Conservation (phyloP, 805 yeast genomes). For the Suhomyces sp. region DNA sequence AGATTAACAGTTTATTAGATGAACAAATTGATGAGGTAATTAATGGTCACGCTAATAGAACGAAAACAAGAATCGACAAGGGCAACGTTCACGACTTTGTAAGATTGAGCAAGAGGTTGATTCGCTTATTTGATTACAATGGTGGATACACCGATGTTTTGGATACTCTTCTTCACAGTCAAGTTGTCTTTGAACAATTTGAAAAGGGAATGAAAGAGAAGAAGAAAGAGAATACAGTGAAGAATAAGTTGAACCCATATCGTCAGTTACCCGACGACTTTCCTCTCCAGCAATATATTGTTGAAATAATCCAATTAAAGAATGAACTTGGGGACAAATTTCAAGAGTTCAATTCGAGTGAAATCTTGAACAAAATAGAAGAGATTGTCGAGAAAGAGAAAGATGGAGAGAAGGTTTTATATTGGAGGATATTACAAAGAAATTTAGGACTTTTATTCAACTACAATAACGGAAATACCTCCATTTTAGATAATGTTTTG, state of each 20-base stretch:
- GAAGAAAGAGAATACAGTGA: conserved; percentile 2
- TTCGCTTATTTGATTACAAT: conserved; percentile 43
- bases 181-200: conserved; percentile 21
- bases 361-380: conserved; percentile 17
- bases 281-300: conserved; percentile 31
- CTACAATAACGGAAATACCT: conserved; percentile 31
- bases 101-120: conserved; percentile 17
- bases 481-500: conserved; percentile 36
- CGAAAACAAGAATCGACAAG: conserved; percentile 14
- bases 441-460: conserved; percentile 34
- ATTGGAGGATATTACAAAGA: conserved; percentile 27
- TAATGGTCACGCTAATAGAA: conserved; percentile 11
- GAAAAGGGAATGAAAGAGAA: conserved; percentile 17
- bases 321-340: conserved; percentile 19
- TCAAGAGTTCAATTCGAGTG: conserved; percentile 9
- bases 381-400: conserved; percentile 15
- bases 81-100: conserved; percentile 14
- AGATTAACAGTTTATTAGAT: conserved; percentile 17
- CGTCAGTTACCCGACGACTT: conserved; percentile 35
- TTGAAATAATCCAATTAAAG: conserved; percentile 29
- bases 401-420: conserved; percentile 18
- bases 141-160: conserved; percentile 60
- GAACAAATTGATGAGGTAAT: conserved; percentile 16
- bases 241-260: conserved; percentile 14
- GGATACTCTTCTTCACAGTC: conserved; percentile 55